phyloP scores from a whole-genome alignment of 2,329 filamentous ascomycete species.

The Botrytis galanthina region DNA sequence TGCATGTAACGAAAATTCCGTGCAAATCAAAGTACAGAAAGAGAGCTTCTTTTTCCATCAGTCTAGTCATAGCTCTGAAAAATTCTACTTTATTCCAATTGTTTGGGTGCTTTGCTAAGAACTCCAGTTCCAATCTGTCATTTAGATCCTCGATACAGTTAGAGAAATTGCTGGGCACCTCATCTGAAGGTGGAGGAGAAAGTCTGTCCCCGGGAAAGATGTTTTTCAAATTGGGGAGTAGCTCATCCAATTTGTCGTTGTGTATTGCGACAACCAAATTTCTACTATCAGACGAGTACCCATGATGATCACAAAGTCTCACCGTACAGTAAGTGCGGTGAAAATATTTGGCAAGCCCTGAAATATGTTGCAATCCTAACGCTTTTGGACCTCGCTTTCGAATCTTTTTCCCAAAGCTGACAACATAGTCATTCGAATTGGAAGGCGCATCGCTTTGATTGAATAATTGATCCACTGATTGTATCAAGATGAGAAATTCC shows the following conservation, averaged over 20 bases:
- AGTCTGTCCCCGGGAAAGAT: not conserved
- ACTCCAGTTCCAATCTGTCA: not conserved
- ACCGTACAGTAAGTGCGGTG: not conserved
- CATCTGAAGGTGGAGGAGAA: not conserved
- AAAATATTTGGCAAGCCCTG: slow-evolving; percentile 14
- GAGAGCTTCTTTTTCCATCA: slow-evolving; percentile 21
- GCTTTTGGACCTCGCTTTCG: not conserved
- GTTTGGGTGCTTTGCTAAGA: slow-evolving; percentile 15
- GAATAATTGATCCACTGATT: slow-evolving; percentile 8
- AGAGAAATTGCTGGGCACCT: not conserved
- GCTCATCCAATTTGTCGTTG: not conserved
- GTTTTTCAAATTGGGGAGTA: not conserved
- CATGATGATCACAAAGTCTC: not conserved
- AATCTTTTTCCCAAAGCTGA: not conserved
- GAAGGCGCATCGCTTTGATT: not conserved
- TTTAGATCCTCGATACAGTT: not conserved
- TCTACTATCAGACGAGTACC: not conserved
- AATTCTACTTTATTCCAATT: slow-evolving; percentile 23
- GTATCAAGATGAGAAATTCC: slow-evolving; percentile 26
- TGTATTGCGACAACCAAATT: not conserved
- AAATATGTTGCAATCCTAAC: not conserved
- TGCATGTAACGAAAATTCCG: slow-evolving; percentile 17
- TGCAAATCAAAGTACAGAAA: slow-evolving; percentile 28
- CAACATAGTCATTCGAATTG: not conserved
- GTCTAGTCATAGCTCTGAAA: slow-evolving; percentile 20